Evolutionary conservation across 2,329 filamentous ascomycete species (phyloP).

Genomic region (Colletotrichum neosansevieriae): DNA sequence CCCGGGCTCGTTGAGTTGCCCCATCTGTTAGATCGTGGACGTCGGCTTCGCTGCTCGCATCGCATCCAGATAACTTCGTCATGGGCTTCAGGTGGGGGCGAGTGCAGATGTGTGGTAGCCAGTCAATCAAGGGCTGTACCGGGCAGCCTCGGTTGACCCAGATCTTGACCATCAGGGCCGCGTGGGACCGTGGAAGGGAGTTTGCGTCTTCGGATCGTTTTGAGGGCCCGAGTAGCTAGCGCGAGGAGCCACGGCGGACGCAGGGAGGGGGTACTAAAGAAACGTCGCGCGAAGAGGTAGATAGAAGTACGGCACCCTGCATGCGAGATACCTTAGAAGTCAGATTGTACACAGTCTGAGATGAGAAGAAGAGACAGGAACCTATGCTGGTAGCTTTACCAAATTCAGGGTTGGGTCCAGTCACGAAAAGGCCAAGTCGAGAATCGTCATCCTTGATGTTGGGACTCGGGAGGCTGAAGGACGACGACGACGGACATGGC

Average conservation of each 20-base stretch:
- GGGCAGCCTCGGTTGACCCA: slow-evolving; percentile 26
- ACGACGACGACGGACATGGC: background rate
- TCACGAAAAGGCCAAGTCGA: background rate
- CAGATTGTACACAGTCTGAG: no score
- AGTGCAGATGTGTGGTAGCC: background rate
- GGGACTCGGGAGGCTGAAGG: background rate
- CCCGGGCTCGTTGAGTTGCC: no score
- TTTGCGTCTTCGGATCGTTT: slow-evolving; percentile 4
- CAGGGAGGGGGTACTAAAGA: slow-evolving; percentile 19
- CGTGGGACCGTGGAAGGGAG: slow-evolving; percentile 8
- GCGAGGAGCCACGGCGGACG: slow-evolving; percentile 2
- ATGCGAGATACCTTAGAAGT: no score
- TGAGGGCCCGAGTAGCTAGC: slow-evolving; percentile 12
- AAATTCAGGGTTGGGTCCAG: slow-evolving; percentile 11
- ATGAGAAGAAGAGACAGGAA: background rate
- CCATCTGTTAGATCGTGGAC: slow-evolving; percentile 18
- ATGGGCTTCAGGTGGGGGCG: slow-evolving; percentile 15
- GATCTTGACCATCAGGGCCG: slow-evolving; percentile 18
- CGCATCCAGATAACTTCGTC: slow-evolving; percentile 26
- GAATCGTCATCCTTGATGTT: slow-evolving; percentile 5
- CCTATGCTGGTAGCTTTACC: no score
- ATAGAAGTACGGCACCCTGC: no score
- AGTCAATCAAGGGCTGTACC: slow-evolving; percentile 33
- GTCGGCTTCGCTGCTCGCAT: slow-evolving; percentile 13
- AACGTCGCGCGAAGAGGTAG: slow-evolving; percentile 11